A percentile compares a stretch with the other conserved stretches of the same genome.
Evolutionary conservation across 495 filamentous ascomycete species (phyloP).

Genomic region (Thermothielavioides terrestris): DNA sequence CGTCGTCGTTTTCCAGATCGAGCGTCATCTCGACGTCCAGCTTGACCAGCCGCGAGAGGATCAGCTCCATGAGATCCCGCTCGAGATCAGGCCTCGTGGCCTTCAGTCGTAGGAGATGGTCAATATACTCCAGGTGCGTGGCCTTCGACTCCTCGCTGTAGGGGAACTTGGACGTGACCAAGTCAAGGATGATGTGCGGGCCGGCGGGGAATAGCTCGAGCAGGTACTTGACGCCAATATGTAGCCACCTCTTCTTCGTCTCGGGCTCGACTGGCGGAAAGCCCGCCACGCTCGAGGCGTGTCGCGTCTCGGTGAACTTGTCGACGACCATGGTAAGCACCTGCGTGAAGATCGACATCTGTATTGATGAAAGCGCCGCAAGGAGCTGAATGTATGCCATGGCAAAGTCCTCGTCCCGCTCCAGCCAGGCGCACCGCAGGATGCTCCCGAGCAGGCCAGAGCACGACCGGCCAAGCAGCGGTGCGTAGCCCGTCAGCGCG

Average conservation of each 20-base stretch:
- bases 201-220: constrained; percentile 71
- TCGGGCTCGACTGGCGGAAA: constrained; percentile 49
- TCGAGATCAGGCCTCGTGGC: constrained; percentile 73
- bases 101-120: constrained; percentile 66
- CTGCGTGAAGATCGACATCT: constrained; percentile 45
- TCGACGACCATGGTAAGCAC: constrained; percentile 73
- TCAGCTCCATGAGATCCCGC: constrained; percentile 69
- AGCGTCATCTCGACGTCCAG: constrained; percentile 88
- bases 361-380: constrained; percentile 69
- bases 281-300: constrained; percentile 49
- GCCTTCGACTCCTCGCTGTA: constrained; percentile 62
- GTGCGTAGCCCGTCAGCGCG: constrained; percentile 65
- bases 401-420: constrained; percentile 70
- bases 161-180: constrained; percentile 62
- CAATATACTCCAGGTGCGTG: constrained; percentile 65
- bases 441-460: constrained; percentile 64
- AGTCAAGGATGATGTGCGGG: constrained; percentile 51
- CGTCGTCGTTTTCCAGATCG: constrained; percentile 63
- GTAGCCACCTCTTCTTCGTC: constrained; percentile 58
- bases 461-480: constrained; percentile 61
- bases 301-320: constrained; percentile 51
- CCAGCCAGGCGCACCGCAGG: constrained; percentile 73
- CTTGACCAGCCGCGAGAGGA: constrained; percentile 78
- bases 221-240: constrained; percentile 66
- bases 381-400: constrained; percentile 72